Evolutionary conservation across 2,329 filamentous ascomycete species (phyloP), one percentile per base, ranked within the genome.

Genomic region (Cladosporium oxysporum): DNA sequence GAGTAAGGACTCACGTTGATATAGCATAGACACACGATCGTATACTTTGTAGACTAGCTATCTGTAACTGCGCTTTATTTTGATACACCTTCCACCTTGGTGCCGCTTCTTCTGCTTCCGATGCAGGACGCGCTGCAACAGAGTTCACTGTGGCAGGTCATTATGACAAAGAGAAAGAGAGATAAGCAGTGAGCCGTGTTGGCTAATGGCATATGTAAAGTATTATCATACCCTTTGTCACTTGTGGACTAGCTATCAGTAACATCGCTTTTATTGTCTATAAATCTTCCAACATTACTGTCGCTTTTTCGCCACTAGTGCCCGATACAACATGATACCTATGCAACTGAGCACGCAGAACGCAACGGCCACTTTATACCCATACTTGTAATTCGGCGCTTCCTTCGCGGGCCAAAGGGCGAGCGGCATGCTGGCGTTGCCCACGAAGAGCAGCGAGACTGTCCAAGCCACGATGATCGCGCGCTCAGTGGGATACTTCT

Each of bases 341-440:
- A 65, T 41, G 41, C 62, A 59, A 50, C 62, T 65, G 28, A 31
- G 5, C 41, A 59, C 62, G 33, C 62, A 65, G 35, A 58, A 58
- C 14, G 14, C 62, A n/a, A 65, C 53, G 3, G 53, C 53, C 18
- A 65, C 37, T 12, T 65, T 65, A 7, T 65, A 59, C 0, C 62
- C 62, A 49, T 59, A 58, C 31, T 52, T 58, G 28, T 65, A 65
- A 21, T 59, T 58, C 10, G 62, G 62, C 21, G 57, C 62, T 21
- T 65, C 28, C 14, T 37, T 37, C 21, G 62, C 62, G 12, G 62
- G 57, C 62, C 62, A 65, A 10, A 65, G 47, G 8, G 53, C 53
- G 21, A 58, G 41, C 37, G 62, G 62, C 62, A 65, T 65, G 7
- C 53, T 59, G 10, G 62, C 53, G 18, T 65, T 65, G 3, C 62